A percentile compares a stretch with the other conserved stretches of the same genome.
Evolutionary conservation across 139 green algal species (phyloP).

Genomic region (Coelastrella sp.): DNA sequence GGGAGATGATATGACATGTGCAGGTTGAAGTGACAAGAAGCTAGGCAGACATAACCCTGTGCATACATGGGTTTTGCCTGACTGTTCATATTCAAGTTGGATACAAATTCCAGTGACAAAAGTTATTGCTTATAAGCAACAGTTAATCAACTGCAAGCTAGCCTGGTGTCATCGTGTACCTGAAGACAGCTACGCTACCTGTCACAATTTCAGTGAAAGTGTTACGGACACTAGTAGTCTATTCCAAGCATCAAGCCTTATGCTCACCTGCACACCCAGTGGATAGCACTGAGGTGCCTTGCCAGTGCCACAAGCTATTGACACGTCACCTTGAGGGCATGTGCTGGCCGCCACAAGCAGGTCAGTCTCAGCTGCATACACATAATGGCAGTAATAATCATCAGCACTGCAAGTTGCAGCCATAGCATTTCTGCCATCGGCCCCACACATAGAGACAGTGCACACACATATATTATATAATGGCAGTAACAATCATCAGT

Average conservation of each 20-base stretch:
- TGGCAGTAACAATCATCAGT: too few species aligned
- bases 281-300: constrained; percentile 47
- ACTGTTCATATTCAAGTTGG: neutral
- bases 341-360: constrained; percentile 46
- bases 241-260: neutral
- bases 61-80: too few species aligned
- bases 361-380: constrained; percentile 43
- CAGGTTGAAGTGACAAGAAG: neutral
- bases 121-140: too few species aligned
- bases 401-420: neutral
- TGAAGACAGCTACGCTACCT: too few species aligned
- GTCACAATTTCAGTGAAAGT: neutral
- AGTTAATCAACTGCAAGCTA: too few species aligned
- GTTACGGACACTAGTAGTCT: neutral
- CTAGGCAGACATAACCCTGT: too few species aligned
- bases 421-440: neutral
- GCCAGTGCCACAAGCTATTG: constrained; percentile 40
- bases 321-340: constrained; percentile 50
- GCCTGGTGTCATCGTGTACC: too few species aligned
- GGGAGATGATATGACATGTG: neutral
- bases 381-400: neutral
- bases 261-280: constrained; percentile 24
- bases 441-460: neutral
- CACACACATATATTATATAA: too few species aligned
- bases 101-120: too few species aligned